Base-by-base conservation (phyloP, 768 basidiomycete genomes). In the Suillus cothurnatus region DNA sequence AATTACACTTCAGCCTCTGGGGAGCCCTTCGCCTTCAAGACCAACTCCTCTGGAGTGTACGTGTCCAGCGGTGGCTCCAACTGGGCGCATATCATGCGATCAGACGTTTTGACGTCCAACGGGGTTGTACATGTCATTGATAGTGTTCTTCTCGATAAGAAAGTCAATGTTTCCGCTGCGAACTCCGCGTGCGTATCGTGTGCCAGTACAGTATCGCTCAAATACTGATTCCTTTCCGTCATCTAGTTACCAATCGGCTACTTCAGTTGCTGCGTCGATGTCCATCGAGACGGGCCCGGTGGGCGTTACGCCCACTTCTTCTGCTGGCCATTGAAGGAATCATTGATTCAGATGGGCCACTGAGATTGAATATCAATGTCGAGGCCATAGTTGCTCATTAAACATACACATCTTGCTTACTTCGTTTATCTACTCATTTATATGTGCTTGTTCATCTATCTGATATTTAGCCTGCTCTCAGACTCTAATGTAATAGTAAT, bases 111-210 rank as follows among this genome's bases (percentile, higher is more conserved):
- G 68, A 73, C 85, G 31, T 71, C 80, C 21, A 92, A 93, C 67
- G 91, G 91, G 55, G 92, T 92, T 49, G 73, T 90, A 11, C 90
- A 93, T 72, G 72, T 88, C 49, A 82, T 90, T 65, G 79, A 88
- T 68, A 69, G 76, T 21, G 85, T 88, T 12, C 79, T 91, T 38
- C 49, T 85, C 19, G 81, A 86, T 72, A 77, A 79, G 4, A 72
- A 80, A 8, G 68, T 65, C 2, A 75, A 89, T 70, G 53, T 78
- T 11, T 67, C 68, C 6, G 82, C 80, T 1, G 89, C 88, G 6
- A 79, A 74, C 55, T 81, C 83, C 63, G 87, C 86, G 87, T 89
- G 72, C 72, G 86, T 80, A 28, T 41, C 39, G 4, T 28, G 3
- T 43, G 6, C 3, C 66, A 59, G 26, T 7, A 50, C 17, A 7